Percentiles rank a stretch among this genome's conserved stretches.
These are phyloP conservation scores for Bipolaris cookei DNA, from an alignment of 2,329 filamentous ascomycete genomes.

Conservation along the genomic window DNA sequence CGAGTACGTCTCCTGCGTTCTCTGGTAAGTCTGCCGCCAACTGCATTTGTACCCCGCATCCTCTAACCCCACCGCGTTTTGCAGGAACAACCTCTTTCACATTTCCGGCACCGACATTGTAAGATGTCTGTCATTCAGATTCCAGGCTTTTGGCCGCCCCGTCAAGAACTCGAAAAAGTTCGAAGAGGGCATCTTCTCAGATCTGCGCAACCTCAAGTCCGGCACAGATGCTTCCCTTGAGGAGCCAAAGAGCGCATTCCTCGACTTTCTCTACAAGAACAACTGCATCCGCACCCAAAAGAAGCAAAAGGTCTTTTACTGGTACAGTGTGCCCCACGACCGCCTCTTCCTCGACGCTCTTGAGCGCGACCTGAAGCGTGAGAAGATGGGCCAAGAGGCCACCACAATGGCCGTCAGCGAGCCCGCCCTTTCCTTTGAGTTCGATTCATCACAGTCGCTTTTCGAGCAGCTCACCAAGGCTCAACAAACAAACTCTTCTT, in stretches of 20 bases:
- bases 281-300: constrained; percentile 99
- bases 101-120: constrained; percentile 99
- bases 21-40: constrained; percentile 66
- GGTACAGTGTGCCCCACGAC: constrained; percentile 99
- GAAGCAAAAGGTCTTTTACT: constrained; percentile 99
- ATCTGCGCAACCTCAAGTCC: constrained; percentile 96
- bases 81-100: constrained; percentile 97
- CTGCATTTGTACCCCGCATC: not conserved
- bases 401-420: constrained; percentile 97
- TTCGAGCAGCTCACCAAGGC: constrained; percentile 99
- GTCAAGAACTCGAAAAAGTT: constrained; percentile 99
- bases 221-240: constrained; percentile 97
- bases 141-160: constrained; percentile 96
- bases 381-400: constrained; percentile 99
- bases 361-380: constrained; percentile 95
- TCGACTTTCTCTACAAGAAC: constrained; percentile 99
- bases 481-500: constrained; percentile 97
- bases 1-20: constrained; percentile 97
- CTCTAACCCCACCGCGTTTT: constrained; percentile 33
- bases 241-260: constrained; percentile 97
- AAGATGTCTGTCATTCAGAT: constrained; percentile 94
- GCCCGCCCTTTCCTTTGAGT: constrained; percentile 96
- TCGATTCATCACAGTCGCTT: constrained; percentile 97
- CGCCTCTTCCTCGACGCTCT: constrained; percentile 95
- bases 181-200: constrained; percentile 98